phyloP scores from a whole-genome alignment of 805 yeast species.

The Lipomyces yamanashiensis region DNA sequence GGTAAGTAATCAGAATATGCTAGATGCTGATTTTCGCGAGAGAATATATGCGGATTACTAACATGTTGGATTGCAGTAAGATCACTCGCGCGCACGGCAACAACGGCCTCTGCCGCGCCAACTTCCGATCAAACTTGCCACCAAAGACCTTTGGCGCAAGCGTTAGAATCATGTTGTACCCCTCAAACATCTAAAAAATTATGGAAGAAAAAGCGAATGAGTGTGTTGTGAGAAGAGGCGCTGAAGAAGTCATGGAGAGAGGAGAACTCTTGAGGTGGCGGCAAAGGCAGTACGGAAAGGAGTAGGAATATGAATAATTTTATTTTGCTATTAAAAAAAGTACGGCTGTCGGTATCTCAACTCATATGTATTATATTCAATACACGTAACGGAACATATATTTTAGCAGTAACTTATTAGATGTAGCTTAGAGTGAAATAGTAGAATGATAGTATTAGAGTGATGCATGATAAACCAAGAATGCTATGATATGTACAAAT shows the following conservation, averaged over 20 bases:
- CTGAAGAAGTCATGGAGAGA: neutral
- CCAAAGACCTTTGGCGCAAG: constrained; percentile 99
- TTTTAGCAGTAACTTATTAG: neutral
- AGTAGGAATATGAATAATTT: neutral
- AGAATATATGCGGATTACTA: neutral
- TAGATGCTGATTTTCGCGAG: neutral
- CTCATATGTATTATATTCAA: constrained; percentile 22
- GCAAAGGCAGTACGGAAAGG: neutral
- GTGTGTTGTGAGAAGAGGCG: neutral
- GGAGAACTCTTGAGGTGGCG: neutral
- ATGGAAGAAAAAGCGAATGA: neutral
- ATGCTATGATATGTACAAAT: too few relatives aligned
- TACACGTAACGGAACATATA: constrained; percentile 3
- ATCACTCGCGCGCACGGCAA: constrained; percentile 98
- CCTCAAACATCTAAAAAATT: constrained; percentile 89
- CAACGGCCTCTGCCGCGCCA: constrained; percentile 98
- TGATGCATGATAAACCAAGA: neutral
- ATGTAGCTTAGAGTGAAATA: neutral
- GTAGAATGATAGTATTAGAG: neutral
- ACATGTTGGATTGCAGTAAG: constrained; percentile 51
- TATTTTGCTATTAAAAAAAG: constrained; percentile 4
- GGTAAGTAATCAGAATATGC: constrained; percentile 47
- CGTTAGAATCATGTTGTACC: constrained; percentile 99
- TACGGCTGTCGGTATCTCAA: constrained; percentile 7
- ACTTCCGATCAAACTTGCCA: constrained; percentile 98